These are phyloP conservation scores for Castanopsis chinensis DNA, from an alignment of 306 rosid genomes.

Conservation along the genomic window DNA sequence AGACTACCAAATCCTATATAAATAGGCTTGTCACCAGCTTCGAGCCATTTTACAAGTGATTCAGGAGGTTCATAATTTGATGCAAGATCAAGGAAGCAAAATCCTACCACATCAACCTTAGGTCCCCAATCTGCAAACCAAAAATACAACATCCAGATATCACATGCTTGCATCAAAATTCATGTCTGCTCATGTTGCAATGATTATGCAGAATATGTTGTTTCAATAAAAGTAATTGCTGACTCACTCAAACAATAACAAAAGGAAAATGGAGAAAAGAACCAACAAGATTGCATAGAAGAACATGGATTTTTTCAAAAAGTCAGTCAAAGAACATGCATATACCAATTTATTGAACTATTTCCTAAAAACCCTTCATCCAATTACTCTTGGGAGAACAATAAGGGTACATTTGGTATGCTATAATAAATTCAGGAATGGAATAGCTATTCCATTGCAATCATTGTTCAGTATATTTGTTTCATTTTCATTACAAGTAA, in stretches of 20 bases:
- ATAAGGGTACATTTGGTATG: not conserved
- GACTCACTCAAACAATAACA: not conserved
- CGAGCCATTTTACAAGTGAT: conserved; percentile 78
- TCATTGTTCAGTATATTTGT: too few relatives aligned
- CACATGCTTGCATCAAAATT: conserved; percentile 5
- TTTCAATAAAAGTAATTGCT: conserved; percentile 1
- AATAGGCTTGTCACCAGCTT: conserved; percentile 83
- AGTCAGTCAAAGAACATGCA: not conserved
- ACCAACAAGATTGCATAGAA: not conserved
- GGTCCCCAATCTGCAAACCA: conserved; percentile 97
- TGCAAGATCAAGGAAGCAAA: conserved; percentile 99
- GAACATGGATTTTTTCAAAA: not conserved
- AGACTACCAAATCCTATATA: conserved; percentile 97
- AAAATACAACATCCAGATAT: conserved; percentile 6
- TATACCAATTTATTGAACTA: not conserved
- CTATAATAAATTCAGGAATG: too few relatives aligned
- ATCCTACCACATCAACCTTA: conserved; percentile 92
- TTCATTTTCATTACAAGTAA: too few relatives aligned
- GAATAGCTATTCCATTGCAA: too few relatives aligned
- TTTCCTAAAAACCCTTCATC: not conserved
- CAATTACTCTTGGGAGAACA: not conserved
- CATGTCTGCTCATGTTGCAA: not conserved
- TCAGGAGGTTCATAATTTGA: conserved; percentile 91
- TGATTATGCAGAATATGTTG: not conserved
- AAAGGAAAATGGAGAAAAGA: not conserved